Evolutionary conservation across 345 rosid species (phyloP), one percentile per base, ranked within the genome.

Genomic region (Lumnitzera racemosa): DNA sequence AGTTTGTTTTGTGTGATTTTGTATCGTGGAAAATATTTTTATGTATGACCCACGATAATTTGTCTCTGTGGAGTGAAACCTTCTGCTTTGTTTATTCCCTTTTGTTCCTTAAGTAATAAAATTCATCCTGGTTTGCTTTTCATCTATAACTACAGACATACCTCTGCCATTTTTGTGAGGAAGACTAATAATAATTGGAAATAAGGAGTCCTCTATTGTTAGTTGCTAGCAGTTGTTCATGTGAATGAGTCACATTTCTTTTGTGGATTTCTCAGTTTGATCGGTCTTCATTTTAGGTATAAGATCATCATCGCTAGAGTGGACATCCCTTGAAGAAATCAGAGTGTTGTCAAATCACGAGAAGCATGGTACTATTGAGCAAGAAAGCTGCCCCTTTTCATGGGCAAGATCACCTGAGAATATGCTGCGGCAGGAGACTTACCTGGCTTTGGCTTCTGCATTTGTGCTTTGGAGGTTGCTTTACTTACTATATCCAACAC

Each of bases 341-440:
- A 62, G 62, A 48, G 55, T 23, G 15, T 58, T 63, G 15, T 82
- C 87, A 25, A 65, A 79, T 69, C 81, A 66, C 14, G 86, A 76
- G 69, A 81, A 81, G 73, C 70, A 73, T 59, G 72, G 67, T 56
- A 74, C 66, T 61, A 15, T 62, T 8, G 95, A 83, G 65, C 83
- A 36, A 31, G 99, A 94, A 59, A 89, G 74, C 76, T 94, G 97
- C 65, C 99, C 96, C 0, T 94, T 87, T 75, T 78, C 90, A 55
- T 94, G 99, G 99, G 96, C 91, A 62, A 90, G 84, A 78, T 89
- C 99, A 50, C 99, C 99, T 1, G 96, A 86, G 81, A 88, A 90
- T 60, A 60, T 88, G 76, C 80, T 94, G 53, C 77, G 72, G 7
- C 91, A 90, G 65, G 97, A 90, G 72, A 94, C 97, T 0, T 94